Evolutionary conservation across 805 yeast species (phyloP).

Genomic region (Pichia phayaonensis): DNA sequence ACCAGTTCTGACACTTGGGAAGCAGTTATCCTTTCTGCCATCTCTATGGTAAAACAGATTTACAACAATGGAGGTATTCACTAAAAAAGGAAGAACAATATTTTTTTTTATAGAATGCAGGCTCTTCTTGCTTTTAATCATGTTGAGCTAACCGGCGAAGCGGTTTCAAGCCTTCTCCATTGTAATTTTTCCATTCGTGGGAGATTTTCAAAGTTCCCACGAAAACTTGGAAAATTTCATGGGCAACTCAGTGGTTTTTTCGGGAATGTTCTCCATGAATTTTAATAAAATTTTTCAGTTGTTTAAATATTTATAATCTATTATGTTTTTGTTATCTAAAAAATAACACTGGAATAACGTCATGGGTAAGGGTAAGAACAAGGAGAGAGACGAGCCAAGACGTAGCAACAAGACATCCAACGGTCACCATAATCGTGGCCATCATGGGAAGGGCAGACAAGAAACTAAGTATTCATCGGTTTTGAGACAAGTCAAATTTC

Average conservation of each 20-base stretch:
- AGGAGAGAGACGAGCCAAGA: constrained; percentile 33
- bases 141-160: neutral
- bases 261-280: neutral
- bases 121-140: neutral
- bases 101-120: neutral
- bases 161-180: neutral
- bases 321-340: neutral
- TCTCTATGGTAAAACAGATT: neutral
- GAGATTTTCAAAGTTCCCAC: neutral
- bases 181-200: neutral
- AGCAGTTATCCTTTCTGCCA: neutral
- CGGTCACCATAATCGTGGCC: constrained; percentile 49
- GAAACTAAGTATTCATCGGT: constrained; percentile 21
- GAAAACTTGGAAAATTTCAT: neutral
- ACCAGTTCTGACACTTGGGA: neutral
- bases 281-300: neutral
- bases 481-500: constrained; percentile 39
- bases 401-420: constrained; percentile 37
- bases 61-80: neutral
- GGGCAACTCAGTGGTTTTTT: neutral
- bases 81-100: neutral
- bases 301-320: too few relatives aligned
- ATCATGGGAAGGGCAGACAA: constrained; percentile 33
- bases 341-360: neutral
- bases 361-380: constrained; percentile 49